phyloP scores from a whole-genome alignment of 2,329 filamentous ascomycete genomes.

The Monilinia vaccinii-corymbosi region DNA sequence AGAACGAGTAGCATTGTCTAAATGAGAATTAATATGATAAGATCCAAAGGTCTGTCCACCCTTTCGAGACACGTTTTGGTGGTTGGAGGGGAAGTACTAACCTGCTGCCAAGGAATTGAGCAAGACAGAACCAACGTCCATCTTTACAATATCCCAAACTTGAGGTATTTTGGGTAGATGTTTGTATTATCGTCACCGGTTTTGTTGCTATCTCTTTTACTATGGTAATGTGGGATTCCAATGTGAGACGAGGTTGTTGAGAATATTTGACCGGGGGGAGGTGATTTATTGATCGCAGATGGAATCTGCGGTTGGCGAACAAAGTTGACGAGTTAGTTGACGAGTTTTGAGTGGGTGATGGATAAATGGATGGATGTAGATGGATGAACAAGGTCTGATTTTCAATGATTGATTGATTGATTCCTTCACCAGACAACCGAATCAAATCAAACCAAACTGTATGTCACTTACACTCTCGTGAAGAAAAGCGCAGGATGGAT shows the following conservation, averaged over 20 bases:
- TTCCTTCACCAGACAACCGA: background rate
- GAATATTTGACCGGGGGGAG: background rate
- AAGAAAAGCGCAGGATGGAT: background rate
- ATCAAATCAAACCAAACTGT: background rate
- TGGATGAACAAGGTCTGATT: background rate
- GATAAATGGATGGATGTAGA: background rate
- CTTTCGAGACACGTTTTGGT: background rate
- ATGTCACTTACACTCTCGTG: background rate
- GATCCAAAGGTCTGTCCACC: background rate
- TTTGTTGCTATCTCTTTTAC: background rate
- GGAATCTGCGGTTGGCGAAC: conserved; percentile 6
- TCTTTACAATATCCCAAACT: conserved; percentile 39
- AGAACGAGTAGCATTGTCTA: conserved; percentile 84
- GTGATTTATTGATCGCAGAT: background rate
- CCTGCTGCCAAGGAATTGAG: conserved; percentile 92
- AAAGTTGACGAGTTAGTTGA: no score
- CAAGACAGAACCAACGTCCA: conserved; percentile 98
- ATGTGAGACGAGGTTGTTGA: conserved; percentile 1
- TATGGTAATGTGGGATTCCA: background rate
- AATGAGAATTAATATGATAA: conserved; percentile 29
- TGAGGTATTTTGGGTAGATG: background rate
- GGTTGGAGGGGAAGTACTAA: conserved; percentile 38
- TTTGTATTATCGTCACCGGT: background rate
- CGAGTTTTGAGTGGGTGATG: background rate
- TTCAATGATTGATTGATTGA: background rate